These are phyloP conservation scores for Epichloe glyceriae DNA, from an alignment of 2,329 filamentous ascomycete species.

Conservation along the genomic window DNA sequence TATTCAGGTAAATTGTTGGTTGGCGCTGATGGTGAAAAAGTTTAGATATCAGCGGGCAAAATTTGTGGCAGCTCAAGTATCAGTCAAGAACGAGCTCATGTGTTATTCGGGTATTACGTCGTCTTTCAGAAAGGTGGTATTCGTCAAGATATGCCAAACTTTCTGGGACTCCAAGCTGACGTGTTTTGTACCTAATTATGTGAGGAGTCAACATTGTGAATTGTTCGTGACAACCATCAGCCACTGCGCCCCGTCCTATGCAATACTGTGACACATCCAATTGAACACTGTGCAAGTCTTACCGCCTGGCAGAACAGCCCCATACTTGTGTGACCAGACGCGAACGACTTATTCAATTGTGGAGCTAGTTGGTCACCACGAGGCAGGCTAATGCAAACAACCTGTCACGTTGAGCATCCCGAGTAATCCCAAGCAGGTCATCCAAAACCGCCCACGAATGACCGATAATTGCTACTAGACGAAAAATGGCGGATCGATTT, in stretches of 20 bases:
- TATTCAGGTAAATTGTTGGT: not conserved
- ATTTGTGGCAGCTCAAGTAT: not conserved
- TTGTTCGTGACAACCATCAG: not conserved
- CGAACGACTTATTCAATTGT: constrained; percentile 6
- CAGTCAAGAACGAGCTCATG: not conserved
- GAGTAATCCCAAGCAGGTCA: not conserved
- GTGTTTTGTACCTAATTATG: not conserved
- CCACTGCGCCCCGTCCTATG: constrained; percentile 3
- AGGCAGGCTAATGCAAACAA: not conserved
- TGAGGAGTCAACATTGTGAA: not conserved
- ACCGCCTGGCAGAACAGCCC: constrained; percentile 26
- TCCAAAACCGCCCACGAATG: not conserved
- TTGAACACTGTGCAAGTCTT: constrained; percentile 4
- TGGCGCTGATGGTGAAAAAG: not conserved
- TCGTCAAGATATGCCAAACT: not conserved
- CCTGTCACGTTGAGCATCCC: not conserved
- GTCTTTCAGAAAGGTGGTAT: not conserved
- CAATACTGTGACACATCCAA: constrained; percentile 1
- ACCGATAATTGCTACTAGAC: constrained; percentile 9
- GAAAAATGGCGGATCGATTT: constrained; percentile 63
- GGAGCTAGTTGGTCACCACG: not conserved
- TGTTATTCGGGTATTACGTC: not conserved
- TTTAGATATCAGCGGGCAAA: not conserved
- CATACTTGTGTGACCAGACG: no score
- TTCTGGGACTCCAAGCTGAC: not conserved